Evolutionary conservation across 257 asterid species (phyloP), one percentile per base, ranked within the genome.

Genomic region (Nicotiana tabacum): DNA sequence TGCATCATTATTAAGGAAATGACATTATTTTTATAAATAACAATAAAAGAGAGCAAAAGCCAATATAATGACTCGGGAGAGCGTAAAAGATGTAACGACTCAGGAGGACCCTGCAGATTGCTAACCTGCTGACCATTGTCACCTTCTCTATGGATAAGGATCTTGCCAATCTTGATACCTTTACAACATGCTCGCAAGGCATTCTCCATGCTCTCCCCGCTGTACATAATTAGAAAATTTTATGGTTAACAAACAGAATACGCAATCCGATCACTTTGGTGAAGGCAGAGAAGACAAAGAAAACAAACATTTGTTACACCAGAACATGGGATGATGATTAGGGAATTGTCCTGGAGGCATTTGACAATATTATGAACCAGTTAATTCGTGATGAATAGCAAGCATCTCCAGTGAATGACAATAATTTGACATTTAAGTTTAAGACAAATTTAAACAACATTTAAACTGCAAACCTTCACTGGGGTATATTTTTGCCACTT

Each of bases 171-270:
- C 86, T 96, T 96, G 81, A 96, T 96, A 72, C 99, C 99, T 87
- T 96, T 96, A 87, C 99, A 96, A 78, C 99, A 96, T 82, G 99
- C 99, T 66, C 99, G 93, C 89, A 96, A 78, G 43, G 99, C 99
- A 83, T 96, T 92, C 82, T 92, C 97, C 97, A 92, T 92, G 86
- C 97, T 92, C 89, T 92, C 97, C n/a, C 97, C 97, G 80, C 98
- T 96, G 88, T 64, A 87, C 24, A 84, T 4, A 80, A 65, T 87
- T 39, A 24, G 57, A 72, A 85, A 66, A 2, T 9, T 43, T 18
- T 13, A 27, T 61, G 35, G 56, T 57, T 33, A n/a, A 60, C 51
- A 35, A 53, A 77, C 66, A 53, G 43, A 24, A 77, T 68, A 61
- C 10, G 48, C 81, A 83, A 58, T 65, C 62, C 7, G 27, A 68